Evolutionary conservation across 768 basidiomycete genomes (phyloP).

Genomic region (Macrolepiota albuminosa): DNA sequence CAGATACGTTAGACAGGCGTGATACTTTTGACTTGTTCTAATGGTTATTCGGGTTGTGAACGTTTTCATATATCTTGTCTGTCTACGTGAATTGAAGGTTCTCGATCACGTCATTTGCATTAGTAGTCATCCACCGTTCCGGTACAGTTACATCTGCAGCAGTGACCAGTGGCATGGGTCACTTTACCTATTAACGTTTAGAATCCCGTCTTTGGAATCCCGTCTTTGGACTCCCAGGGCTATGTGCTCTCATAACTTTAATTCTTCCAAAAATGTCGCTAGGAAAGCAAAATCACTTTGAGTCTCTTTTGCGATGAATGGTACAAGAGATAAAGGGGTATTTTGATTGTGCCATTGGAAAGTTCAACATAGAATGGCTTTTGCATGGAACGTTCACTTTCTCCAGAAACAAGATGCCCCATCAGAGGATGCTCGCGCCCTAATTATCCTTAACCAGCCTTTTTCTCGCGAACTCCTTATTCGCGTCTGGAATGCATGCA

Average conservation of each 20-base stretch:
- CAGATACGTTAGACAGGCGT: conserved; percentile 14
- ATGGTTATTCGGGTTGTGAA: not conserved
- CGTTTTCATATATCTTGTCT: not conserved
- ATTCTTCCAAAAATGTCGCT: too few species aligned
- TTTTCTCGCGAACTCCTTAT: conserved; percentile 61
- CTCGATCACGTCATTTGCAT: not conserved
- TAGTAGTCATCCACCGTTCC: not conserved
- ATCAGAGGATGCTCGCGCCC: conserved; percentile 32
- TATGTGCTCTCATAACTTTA: too few species aligned
- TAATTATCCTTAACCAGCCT: conserved; percentile 91
- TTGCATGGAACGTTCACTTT: conserved; percentile 39
- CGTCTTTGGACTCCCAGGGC: too few species aligned
- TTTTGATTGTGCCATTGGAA: not conserved
- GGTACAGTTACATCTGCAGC: not conserved
- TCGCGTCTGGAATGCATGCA: conserved; percentile 49
- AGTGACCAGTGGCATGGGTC: not conserved
- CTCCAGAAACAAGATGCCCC: conserved; percentile 18
- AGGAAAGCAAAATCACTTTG: not conserved
- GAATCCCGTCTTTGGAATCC: too few species aligned
- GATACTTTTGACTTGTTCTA: not conserved
- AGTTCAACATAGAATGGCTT: not conserved
- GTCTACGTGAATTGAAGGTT: not conserved
- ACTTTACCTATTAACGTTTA: not conserved
- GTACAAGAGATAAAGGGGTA: not conserved
- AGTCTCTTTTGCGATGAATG: too few species aligned